Evolutionary conservation across 1,284 basidiomycete species (phyloP), one percentile per base, ranked within the genome.

Genomic region (Cystobasidium sp.): DNA sequence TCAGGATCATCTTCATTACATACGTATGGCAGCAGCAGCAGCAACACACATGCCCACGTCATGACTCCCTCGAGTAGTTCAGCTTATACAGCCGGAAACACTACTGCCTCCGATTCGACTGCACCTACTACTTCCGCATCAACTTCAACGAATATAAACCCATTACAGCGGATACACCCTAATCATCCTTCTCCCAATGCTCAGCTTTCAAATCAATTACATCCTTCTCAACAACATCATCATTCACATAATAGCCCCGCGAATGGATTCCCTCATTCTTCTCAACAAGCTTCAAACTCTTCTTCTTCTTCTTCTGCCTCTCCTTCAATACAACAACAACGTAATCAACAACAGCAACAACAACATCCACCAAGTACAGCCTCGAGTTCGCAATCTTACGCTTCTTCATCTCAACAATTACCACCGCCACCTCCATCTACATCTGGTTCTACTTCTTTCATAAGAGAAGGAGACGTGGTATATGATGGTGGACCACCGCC

Each of bases 401-500:
- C 18, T 18, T 14, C 16, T 22, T 14, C 16, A n/a, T 14, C 55
- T 37, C 16, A 14, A 56, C 31, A 14, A n/a, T 8, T 3, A n/a
- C 55, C 7, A 56, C 24, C 55, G 24, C 24, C 55, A 56, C 55
- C 55, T 14, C 24, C 55, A n/a, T 14, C 55, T 18, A 37, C 55
- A 56, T 18, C 31, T 31, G 31, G 31, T 31, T 31, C 64, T 37
- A 20, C 69, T 6, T 55, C 20, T 53, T 73, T 73, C 41, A 66
- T 73, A 2, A 41, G 70, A 39, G 46, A 56, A 31, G 70, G 70
- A 65, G 70, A 73, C 51, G 43, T 66, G 8, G 39, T 73, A 22
- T 73, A 73, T 52, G 70, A 73, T 8, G 22, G 46, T 55, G 62
- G 70, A 14, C 70, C 70, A 6, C 70, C 70, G 8, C 70, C 70